A percentile compares a stretch with the other conserved stretches of the same genome.
phyloP scores from a whole-genome alignment of 768 basidiomycete species.

The Leccinum truebloodii region DNA sequence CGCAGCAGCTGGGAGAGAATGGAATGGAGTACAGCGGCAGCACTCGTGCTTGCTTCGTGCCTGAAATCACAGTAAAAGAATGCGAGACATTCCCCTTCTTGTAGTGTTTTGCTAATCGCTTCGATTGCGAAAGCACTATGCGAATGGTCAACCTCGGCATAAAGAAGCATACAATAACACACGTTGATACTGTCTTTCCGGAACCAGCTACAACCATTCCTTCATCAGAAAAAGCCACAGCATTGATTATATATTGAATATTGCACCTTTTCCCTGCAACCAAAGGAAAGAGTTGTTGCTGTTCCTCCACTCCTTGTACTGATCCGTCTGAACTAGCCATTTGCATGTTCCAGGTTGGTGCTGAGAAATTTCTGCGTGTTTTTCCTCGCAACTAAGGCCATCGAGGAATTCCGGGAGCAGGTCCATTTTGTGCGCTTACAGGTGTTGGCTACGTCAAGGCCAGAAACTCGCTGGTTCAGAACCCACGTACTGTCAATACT shows the following conservation, averaged over 20 bases:
- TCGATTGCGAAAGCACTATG: slow-evolving; percentile 3
- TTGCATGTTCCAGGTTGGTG: slow-evolving; percentile 9
- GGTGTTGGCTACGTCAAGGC: not conserved
- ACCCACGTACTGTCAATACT: not conserved
- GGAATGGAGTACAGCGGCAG: slow-evolving; percentile 8
- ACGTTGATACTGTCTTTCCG: slow-evolving; percentile 20
- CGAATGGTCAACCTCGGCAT: not conserved
- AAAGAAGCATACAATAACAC: not conserved
- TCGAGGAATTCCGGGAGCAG: slow-evolving; percentile 1
- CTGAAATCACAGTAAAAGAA: slow-evolving; percentile 25
- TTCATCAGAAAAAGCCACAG: not conserved
- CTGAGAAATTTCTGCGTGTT: not conserved
- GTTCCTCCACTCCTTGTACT: slow-evolving; percentile 1
- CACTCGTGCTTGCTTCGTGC: not conserved
- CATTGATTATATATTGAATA: not conserved
- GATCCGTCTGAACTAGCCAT: slow-evolving; percentile 4
- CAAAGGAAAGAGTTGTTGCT: slow-evolving; percentile 5
- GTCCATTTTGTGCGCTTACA: not conserved
- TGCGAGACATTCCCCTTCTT: not conserved
- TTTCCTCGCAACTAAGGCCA: not conserved
- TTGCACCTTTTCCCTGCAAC: slow-evolving; percentile 8
- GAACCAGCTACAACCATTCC: slow-evolving; percentile 11
- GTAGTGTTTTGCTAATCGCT: not conserved
- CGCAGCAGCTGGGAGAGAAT: slow-evolving; percentile 16
- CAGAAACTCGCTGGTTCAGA: not conserved